These are phyloP conservation scores for Candida gorgasii DNA, from an alignment of 805 yeast genomes.

Conservation along the genomic window DNA sequence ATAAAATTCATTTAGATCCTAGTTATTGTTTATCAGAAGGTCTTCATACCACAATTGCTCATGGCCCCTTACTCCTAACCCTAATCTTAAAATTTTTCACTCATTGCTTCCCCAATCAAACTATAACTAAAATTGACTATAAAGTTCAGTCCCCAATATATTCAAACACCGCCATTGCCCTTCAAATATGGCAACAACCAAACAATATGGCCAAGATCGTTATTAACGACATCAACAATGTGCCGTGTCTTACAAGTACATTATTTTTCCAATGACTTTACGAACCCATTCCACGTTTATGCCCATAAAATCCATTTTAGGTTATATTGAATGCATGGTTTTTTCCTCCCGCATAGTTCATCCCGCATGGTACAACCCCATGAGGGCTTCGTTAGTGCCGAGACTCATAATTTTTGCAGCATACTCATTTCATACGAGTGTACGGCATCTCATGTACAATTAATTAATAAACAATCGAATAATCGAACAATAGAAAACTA, in stretches of 20 bases:
- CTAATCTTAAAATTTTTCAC: conserved; percentile 55
- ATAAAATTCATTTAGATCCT: conserved; percentile 74
- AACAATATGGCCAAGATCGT: background rate
- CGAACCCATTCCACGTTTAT: background rate
- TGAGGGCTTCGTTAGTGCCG: background rate
- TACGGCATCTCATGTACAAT: conserved; percentile 3
- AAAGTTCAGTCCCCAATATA: conserved; percentile 5
- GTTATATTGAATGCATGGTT: conserved; percentile 4
- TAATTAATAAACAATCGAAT: background rate
- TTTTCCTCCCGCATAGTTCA: too few relatives aligned
- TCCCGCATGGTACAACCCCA: too few relatives aligned
- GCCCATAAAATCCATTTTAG: background rate
- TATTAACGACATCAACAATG: conserved; percentile 2
- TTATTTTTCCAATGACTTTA: background rate
- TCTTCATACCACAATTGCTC: conserved; percentile 63
- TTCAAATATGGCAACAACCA: background rate
- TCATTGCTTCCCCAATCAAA: background rate
- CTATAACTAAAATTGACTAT: conserved; percentile 4
- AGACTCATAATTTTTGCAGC: conserved; percentile 1
- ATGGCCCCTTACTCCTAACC: conserved; percentile 79
- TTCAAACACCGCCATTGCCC: background rate
- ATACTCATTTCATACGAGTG: background rate
- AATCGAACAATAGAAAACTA: background rate
- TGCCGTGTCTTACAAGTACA: background rate
- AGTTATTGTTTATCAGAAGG: conserved; percentile 60